Evolutionary conservation across 495 filamentous ascomycete genomes (phyloP), one percentile per base, ranked within the genome.

Genomic region (Copromyces sp.): DNA sequence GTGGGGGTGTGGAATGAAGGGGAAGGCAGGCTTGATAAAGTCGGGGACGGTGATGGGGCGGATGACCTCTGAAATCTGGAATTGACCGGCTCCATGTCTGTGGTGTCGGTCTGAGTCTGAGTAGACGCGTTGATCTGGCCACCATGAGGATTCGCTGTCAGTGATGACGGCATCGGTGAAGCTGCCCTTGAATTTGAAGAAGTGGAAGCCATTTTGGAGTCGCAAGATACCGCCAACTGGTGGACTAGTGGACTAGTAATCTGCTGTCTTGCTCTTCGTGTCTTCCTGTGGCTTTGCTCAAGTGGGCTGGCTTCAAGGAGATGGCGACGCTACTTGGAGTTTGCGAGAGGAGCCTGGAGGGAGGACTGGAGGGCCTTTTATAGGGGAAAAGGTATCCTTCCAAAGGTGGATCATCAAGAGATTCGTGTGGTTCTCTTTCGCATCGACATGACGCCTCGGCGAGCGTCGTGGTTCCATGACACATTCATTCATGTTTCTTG

Each of bases 71-170:
- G 0, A 20, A 29, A 59, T 11, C 14, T 35, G 29, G 29, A 9
- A 4, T 0, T 3, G 53, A 12, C 53, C 2, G 14, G 7, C 53
- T 65, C 53, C 6, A 1, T 37, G 2, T 16, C 17, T 32, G 1
- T 24, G 14, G 35, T 37, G 35, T 37, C 35, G 35, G 29, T 20
- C 4, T 35, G 24, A 2, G 3, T 17, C 12, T 37, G 29, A 3
- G 6, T 17, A 12, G 53, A 65, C 2, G 47, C 6, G 11, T 32
- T 16, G 47, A 3, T 32, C 0, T 59, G 47, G 24, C 29, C 4
- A 7, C 29, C 4, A 7, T 16, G 29, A 0, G 0, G 6, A 9
- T 32, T 32, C 0, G 29, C 29, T 17, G 29, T 0, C 0, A 5
- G 12, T 1, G 14, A 4, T 0, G 53, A 17, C 5, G 29, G 53